Evolutionary conservation across 73 alveolate genomes (phyloP).

Genomic region (Stentor roeselii): DNA sequence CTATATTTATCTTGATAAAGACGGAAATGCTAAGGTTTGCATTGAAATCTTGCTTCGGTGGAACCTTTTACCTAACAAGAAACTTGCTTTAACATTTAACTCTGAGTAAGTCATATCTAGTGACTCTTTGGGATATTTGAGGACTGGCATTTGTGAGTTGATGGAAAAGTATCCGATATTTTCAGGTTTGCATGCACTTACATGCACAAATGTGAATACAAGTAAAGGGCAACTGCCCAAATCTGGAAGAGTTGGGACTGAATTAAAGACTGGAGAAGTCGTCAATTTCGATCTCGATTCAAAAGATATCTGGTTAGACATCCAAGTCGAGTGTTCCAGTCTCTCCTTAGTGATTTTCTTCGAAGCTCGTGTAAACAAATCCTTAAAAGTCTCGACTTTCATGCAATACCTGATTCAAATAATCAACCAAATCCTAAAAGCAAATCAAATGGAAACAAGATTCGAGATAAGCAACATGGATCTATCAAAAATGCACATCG

Average conservation of each 20-base stretch:
- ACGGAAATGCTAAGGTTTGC: not conserved
- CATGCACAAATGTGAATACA: not conserved
- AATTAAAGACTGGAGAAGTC: not conserved
- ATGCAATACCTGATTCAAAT: not conserved
- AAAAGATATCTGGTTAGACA: not conserved
- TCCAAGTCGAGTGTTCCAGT: not conserved
- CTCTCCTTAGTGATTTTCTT: no score
- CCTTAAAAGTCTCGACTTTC: not conserved
- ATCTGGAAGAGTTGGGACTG: not conserved
- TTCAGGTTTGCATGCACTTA: not conserved
- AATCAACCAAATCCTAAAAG: not conserved
- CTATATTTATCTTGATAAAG: not conserved
- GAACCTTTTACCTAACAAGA: not conserved
- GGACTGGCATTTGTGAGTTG: not conserved
- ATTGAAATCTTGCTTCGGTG: not conserved
- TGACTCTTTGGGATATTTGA: not conserved
- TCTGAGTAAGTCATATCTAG: not conserved
- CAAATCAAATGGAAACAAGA: no score
- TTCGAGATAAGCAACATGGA: no score
- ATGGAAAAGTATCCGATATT: not conserved
- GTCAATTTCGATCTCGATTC: not conserved
- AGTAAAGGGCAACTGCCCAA: not conserved
- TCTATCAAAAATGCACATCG: no score
- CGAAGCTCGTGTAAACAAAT: not conserved
- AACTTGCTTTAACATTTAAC: not conserved